A percentile compares a stretch with the other conserved stretches of the same genome.
Evolutionary conservation across 208 protist genomes (phyloP).

Genomic region (Naegleria gruberi): DNA sequence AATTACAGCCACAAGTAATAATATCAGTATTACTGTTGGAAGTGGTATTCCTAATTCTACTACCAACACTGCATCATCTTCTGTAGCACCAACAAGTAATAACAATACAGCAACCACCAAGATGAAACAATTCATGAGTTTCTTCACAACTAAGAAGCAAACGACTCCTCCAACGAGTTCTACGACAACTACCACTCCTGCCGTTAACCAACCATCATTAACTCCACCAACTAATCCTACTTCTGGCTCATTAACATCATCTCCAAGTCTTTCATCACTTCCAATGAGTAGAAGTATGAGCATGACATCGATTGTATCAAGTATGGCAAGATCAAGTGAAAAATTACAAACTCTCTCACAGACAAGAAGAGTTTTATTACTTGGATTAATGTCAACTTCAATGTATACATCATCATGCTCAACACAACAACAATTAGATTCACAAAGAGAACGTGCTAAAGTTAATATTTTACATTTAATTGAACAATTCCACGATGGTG

Average conservation of each 20-base stretch:
- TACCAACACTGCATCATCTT: neutral
- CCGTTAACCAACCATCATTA: neutral
- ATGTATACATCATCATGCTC: constrained; percentile 7
- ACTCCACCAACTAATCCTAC: neutral
- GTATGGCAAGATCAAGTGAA: neutral
- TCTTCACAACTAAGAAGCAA: neutral
- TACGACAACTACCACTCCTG: neutral
- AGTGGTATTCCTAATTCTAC: neutral
- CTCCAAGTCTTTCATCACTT: neutral
- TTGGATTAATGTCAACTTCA: neutral
- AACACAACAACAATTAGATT: neutral
- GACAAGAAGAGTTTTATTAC: neutral
- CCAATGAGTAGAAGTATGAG: neutral
- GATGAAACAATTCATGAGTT: neutral
- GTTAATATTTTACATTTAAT: constrained; percentile 21
- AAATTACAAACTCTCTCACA: neutral
- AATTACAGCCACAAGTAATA: too few relatives aligned
- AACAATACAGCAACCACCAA: neutral
- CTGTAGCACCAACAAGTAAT: neutral
- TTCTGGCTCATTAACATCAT: neutral
- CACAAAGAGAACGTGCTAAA: neutral
- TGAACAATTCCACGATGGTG: neutral
- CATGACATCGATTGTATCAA: neutral
- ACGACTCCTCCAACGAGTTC: neutral
- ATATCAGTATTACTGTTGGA: neutral